Evolutionary conservation across 2,329 filamentous ascomycete species (phyloP).

Genomic region (Aspergillus thermomutatus): DNA sequence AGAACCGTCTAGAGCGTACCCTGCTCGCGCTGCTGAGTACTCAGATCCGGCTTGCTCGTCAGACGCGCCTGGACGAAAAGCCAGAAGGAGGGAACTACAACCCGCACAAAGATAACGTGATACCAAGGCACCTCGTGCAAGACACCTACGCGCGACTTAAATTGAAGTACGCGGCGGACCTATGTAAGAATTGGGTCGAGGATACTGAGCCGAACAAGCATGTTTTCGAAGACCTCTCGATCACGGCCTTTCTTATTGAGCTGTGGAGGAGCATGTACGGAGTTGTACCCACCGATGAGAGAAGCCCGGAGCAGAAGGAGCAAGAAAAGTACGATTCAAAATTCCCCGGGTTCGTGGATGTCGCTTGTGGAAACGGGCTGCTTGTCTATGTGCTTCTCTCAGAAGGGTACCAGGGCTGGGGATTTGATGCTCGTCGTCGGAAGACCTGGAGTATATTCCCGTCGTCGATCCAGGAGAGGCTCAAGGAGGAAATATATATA

Average conservation of each 20-base stretch:
- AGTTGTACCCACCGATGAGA: slow-evolving; percentile 19
- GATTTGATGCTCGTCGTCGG: slow-evolving; percentile 82
- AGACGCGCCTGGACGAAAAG: slow-evolving; percentile 16
- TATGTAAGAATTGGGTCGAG: slow-evolving; percentile 80
- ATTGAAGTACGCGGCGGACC: slow-evolving; percentile 65
- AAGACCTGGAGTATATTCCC: slow-evolving; percentile 81
- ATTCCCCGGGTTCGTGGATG: slow-evolving; percentile 91
- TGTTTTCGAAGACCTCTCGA: slow-evolving; percentile 89
- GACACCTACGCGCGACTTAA: slow-evolving; percentile 80
- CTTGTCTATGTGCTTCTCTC: slow-evolving; percentile 75
- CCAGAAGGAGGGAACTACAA: slow-evolving; percentile 63
- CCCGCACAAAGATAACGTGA: slow-evolving; percentile 76
- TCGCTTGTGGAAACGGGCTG: slow-evolving; percentile 92
- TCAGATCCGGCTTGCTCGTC: slow-evolving; percentile 34
- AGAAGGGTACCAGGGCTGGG: slow-evolving; percentile 83
- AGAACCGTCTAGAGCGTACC: slow-evolving; percentile 37
- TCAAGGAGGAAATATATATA: slow-evolving; percentile 60
- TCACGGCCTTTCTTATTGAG: slow-evolving; percentile 89
- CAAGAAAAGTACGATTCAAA: slow-evolving; percentile 18
- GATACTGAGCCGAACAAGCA: slow-evolving; percentile 85
- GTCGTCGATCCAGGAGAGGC: slow-evolving; percentile 41
- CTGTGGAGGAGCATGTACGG: slow-evolving; percentile 83
- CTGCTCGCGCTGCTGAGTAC: slow-evolving; percentile 35
- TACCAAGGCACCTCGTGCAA: slow-evolving; percentile 74
- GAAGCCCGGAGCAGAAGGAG: slow-evolving; percentile 8